Conservation (phyloP, 31 red algal genomes). For the Bonnemaisonia californica region DNA sequence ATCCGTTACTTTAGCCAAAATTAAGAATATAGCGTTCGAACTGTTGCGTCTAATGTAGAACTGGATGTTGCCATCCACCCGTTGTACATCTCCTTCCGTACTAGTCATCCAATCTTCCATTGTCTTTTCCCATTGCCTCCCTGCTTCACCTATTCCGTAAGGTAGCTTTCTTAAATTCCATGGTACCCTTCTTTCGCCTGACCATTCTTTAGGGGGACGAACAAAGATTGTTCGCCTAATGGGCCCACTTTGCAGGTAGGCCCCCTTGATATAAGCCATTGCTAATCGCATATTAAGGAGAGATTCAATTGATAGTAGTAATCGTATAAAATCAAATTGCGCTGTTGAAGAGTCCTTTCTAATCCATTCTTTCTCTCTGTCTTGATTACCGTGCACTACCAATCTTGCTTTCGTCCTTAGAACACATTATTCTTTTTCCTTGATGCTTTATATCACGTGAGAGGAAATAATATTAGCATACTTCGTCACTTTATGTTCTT, state of each 20-base stretch:
- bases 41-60: too few species aligned
- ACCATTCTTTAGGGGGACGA: not conserved
- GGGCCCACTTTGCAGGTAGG: not conserved
- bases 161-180: not conserved
- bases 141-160: not conserved
- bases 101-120: not conserved
- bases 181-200: not conserved
- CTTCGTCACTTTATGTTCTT: not conserved
- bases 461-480: constrained; percentile 19
- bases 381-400: not conserved
- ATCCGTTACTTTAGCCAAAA: not conserved
- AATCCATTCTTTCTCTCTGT: not conserved
- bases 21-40: too few species aligned
- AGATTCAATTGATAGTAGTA: not conserved
- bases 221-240: not conserved
- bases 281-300: not conserved
- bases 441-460: constrained; percentile 8
- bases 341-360: constrained; percentile 15
- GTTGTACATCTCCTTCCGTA: too few species aligned
- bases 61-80: too few species aligned
- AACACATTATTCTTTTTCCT: not conserved
- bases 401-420: constrained; percentile 11
- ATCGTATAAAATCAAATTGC: not conserved
- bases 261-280: not conserved
- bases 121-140: not conserved